phyloP scores from a whole-genome alignment of 2,329 filamentous ascomycete genomes.

The Thielaviopsis musarum region DNA sequence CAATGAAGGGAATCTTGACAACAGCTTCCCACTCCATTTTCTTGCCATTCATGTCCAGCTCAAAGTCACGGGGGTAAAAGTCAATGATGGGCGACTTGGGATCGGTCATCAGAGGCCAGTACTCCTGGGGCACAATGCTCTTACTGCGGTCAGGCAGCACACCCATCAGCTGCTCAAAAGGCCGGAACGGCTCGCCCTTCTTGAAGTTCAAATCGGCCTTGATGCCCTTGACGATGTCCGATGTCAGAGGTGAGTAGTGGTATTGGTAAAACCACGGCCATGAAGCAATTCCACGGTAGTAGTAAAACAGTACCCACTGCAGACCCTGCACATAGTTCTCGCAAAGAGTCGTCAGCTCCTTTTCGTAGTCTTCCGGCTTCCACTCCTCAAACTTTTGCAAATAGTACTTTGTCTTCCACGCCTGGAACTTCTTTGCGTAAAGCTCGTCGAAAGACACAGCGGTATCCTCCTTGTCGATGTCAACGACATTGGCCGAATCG shows the following conservation, averaged over 20 bases:
- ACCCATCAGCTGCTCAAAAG: conserved; percentile 95
- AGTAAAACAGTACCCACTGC: conserved; percentile 97
- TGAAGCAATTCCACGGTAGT: conserved; percentile 90
- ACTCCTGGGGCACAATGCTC: conserved; percentile 75
- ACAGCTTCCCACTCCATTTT: conserved; percentile 99
- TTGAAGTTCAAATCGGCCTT: conserved; percentile 80
- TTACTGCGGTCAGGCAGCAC: conserved; percentile 95
- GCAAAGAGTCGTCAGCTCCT: conserved; percentile 63
- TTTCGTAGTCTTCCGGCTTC: conserved; percentile 57
- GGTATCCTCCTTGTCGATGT: conserved; percentile 62
- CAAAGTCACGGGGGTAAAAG: conserved; percentile 94
- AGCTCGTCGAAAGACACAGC: conserved; percentile 64
- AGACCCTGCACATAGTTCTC: conserved; percentile 97
- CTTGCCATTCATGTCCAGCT: conserved; percentile 98
- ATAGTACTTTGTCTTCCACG: conserved; percentile 95
- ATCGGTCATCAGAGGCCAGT: conserved; percentile 86
- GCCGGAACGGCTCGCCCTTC: conserved; percentile 85
- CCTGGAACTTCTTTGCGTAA: conserved; percentile 76
- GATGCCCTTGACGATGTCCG: conserved; percentile 79
- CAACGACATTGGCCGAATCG: conserved; percentile 74
- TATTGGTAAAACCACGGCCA: conserved; percentile 98
- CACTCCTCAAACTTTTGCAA: conserved; percentile 73
- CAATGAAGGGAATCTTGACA: conserved; percentile 97
- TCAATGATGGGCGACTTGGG: conserved; percentile 85
- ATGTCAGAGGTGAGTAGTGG: conserved; percentile 95